These are phyloP conservation scores for Aspergillus sp. DNA, from an alignment of 2,329 filamentous ascomycete genomes.

Conservation along the genomic window DNA sequence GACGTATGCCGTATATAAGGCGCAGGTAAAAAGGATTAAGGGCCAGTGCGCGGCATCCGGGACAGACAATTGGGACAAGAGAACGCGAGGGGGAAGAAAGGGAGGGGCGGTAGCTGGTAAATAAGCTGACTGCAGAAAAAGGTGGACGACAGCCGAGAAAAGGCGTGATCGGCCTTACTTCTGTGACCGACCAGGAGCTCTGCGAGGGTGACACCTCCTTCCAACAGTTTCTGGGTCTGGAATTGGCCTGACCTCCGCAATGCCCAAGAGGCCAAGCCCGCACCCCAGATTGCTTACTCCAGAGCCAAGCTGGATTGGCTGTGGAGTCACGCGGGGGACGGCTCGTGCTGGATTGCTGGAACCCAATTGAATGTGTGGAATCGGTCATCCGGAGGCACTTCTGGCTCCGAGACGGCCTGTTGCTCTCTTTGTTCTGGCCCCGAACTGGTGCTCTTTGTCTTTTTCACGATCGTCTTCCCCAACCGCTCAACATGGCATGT, in stretches of 20 bases:
- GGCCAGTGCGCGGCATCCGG: neutral
- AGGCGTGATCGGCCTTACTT: conserved; percentile 4
- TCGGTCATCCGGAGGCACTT: neutral
- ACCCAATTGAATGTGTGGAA: neutral
- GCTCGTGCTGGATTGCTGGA: neutral
- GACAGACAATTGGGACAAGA: neutral
- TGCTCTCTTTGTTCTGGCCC: neutral
- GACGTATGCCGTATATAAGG: too few relatives aligned
- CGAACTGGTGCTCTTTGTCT: too few relatives aligned
- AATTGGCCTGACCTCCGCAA: neutral
- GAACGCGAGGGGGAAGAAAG: neutral
- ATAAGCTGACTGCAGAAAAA: neutral
- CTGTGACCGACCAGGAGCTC: neutral
- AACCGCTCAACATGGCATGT: neutral
- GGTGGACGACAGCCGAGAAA: neutral
- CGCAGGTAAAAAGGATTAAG: too few relatives aligned
- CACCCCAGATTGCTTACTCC: conserved; percentile 6
- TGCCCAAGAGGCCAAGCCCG: neutral
- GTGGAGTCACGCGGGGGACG: neutral
- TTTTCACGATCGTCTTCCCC: neutral
- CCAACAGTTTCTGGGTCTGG: neutral
- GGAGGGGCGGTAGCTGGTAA: neutral
- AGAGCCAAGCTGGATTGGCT: neutral
- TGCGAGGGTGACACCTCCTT: neutral
- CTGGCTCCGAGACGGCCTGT: neutral